Evolutionary conservation across 495 filamentous ascomycete genomes (phyloP).

Genomic region (Friedmanniomyces simplex): DNA sequence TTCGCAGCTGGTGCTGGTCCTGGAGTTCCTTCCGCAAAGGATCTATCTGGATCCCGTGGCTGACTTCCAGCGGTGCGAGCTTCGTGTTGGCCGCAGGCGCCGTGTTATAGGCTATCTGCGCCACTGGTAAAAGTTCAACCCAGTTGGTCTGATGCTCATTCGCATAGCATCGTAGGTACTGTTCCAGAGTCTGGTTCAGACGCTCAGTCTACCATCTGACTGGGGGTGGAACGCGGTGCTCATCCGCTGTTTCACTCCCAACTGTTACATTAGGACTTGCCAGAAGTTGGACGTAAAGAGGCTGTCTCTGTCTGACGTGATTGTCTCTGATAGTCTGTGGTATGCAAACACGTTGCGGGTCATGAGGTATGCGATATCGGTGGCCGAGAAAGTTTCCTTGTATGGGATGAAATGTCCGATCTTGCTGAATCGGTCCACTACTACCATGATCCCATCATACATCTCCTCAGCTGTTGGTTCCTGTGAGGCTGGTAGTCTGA

Average conservation of each 20-base stretch:
- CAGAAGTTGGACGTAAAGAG: conserved; percentile 8
- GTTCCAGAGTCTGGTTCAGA: conserved; percentile 8
- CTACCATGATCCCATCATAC: too few relatives aligned
- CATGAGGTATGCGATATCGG: neutral
- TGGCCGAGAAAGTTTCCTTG: too few relatives aligned
- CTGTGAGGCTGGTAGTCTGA: neutral
- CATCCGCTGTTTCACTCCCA: neutral
- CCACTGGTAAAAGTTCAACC: neutral
- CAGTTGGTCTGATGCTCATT: conserved; percentile 11
- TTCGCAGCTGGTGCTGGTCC: neutral
- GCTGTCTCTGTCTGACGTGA: neutral
- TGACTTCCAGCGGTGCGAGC: neutral
- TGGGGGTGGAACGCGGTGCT: conserved; percentile 12
- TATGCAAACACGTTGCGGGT: neutral
- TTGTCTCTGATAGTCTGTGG: neutral
- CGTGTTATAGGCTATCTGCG: neutral
- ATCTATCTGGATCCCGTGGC: neutral
- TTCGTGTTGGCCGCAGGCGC: neutral
- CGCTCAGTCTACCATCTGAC: conserved; percentile 13
- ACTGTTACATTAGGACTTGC: neutral
- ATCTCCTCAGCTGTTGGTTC: too few relatives aligned
- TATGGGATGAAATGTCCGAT: too few relatives aligned
- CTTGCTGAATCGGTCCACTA: too few relatives aligned
- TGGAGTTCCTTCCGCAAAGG: neutral
- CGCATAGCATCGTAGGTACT: conserved; percentile 5